Evolutionary conservation across 768 basidiomycete genomes (phyloP).

Genomic region (Lentinula sp.): DNA sequence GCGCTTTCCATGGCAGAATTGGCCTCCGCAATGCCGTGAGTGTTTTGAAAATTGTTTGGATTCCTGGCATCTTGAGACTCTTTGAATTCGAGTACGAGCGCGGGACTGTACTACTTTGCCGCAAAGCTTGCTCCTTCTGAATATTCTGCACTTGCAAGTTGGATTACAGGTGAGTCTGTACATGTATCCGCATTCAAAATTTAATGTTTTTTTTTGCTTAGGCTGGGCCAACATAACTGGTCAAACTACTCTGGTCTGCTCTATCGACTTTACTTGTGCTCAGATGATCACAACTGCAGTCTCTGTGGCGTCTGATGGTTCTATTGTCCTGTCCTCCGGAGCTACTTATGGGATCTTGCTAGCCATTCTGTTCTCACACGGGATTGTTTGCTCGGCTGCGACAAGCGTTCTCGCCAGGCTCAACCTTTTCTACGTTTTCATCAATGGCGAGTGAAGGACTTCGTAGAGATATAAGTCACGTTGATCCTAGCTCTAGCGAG

Average conservation of each 20-base stretch:
- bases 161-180: slow-evolving; percentile 41
- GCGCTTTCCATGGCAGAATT: slow-evolving; percentile 72
- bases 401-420: slow-evolving; percentile 59
- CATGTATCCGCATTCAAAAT: not conserved
- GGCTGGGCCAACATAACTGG: slow-evolving; percentile 75
- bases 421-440: slow-evolving; percentile 62
- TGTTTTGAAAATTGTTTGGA: slow-evolving; percentile 7
- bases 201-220: slow-evolving; percentile 18
- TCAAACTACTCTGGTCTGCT: slow-evolving; percentile 63
- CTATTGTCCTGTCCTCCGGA: slow-evolving; percentile 44
- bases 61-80: not conserved
- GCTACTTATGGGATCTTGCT: slow-evolving; percentile 65
- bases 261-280: slow-evolving; percentile 72
- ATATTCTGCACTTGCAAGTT: slow-evolving; percentile 57
- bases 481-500: slow-evolving; percentile 9
- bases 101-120: slow-evolving; percentile 75
- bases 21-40: slow-evolving; percentile 72
- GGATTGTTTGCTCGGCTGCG: slow-evolving; percentile 65
- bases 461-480: not conserved
- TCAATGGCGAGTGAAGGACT: slow-evolving; percentile 43
- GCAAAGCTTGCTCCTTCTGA: slow-evolving; percentile 63
- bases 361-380: slow-evolving; percentile 61
- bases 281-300: slow-evolving; percentile 76
- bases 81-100: slow-evolving; percentile 51
- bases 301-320: slow-evolving; percentile 52